Evolutionary conservation across 2,329 filamentous ascomycete genomes (phyloP).

Genomic region (Diaporthe humulicola): DNA sequence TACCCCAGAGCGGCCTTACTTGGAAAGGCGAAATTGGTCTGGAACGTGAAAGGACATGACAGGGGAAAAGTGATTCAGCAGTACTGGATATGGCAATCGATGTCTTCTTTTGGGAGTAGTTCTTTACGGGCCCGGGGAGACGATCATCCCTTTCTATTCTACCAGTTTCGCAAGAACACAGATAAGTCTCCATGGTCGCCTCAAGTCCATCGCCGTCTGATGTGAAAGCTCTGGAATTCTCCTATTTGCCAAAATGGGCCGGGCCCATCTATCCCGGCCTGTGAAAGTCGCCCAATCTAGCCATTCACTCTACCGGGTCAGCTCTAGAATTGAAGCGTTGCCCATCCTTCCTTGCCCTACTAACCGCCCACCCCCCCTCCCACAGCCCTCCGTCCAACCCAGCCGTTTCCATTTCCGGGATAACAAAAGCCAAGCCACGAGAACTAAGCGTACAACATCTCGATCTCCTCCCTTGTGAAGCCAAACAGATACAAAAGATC

Average conservation of each 20-base stretch:
- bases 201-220: not conserved
- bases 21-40: not conserved
- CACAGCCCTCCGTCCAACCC: not conserved
- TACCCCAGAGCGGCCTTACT: not conserved
- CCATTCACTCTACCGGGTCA: not conserved
- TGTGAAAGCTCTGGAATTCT: not conserved
- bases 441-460: constrained; percentile 55
- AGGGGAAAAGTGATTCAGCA: constrained; percentile 7
- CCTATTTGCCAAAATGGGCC: not conserved
- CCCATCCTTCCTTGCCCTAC: not conserved
- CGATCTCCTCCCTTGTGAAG: constrained; percentile 75
- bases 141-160: not conserved
- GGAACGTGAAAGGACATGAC: not conserved
- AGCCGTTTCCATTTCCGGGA: not conserved
- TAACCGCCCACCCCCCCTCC: not conserved
- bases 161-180: constrained; percentile 10
- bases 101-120: not conserved
- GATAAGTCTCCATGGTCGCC: not conserved
- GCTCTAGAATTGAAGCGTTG: constrained; percentile 5
- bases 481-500: constrained; percentile 83
- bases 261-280: not conserved
- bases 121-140: not conserved
- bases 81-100: constrained; percentile 6
- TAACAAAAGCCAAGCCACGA: not conserved
- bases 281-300: not conserved